These are phyloP conservation scores for Thozetella sp. DNA, from an alignment of 495 filamentous ascomycete species.

Conservation along the genomic window DNA sequence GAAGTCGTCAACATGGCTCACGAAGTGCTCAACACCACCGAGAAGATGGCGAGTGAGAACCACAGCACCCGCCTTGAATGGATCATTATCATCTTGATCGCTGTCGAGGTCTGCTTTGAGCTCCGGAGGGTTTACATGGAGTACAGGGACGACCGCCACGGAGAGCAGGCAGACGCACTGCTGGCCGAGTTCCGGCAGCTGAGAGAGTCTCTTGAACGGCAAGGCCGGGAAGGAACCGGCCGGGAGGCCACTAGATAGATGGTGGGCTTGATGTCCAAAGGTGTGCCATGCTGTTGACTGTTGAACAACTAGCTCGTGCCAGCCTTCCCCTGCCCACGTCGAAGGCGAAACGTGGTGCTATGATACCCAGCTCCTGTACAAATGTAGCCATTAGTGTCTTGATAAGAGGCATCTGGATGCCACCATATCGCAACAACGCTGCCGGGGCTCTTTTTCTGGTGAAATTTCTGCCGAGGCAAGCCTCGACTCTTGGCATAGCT, in stretches of 20 bases:
- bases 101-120: slow-evolving; percentile 80
- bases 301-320: too few relatives aligned
- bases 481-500: too few relatives aligned
- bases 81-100: slow-evolving; percentile 95
- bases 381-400: not conserved
- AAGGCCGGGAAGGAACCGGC: not conserved
- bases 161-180: slow-evolving; percentile 17
- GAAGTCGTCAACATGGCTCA: slow-evolving; percentile 91
- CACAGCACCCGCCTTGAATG: slow-evolving; percentile 89
- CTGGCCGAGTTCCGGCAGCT: slow-evolving; percentile 18
- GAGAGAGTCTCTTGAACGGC: slow-evolving; percentile 6
- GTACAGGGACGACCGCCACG: slow-evolving; percentile 6
- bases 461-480: not conserved
- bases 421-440: too few relatives aligned
- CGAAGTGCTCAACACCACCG: slow-evolving; percentile 88
- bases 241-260: not conserved
- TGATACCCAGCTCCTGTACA: not conserved
- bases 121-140: slow-evolving; percentile 52
- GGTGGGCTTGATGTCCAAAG: not conserved
- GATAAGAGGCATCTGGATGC: not conserved
- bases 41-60: slow-evolving; percentile 88
- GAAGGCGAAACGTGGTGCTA: too few relatives aligned
- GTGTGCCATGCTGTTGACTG: too few relatives aligned
- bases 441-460: too few relatives aligned
- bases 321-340: too few relatives aligned